phyloP scores from a whole-genome alignment of 2,329 filamentous ascomycete species.

The Diaporthe sp. region DNA sequence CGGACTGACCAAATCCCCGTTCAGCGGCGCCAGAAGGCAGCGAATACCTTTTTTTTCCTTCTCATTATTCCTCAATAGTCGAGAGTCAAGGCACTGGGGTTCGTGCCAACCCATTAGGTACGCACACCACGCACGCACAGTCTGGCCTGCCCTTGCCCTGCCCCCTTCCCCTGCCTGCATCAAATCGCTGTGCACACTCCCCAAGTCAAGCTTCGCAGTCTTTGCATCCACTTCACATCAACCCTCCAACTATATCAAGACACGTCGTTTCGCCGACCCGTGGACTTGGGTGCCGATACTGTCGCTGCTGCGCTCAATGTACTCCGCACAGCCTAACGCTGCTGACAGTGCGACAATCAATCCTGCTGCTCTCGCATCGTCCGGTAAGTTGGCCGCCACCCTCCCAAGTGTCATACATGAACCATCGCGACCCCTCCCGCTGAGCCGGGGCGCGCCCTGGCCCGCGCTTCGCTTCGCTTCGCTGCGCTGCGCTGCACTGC shows the following conservation, averaged over 20 bases:
- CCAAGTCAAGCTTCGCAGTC: conserved; percentile 47
- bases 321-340: conserved; percentile 76
- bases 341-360: conserved; percentile 92
- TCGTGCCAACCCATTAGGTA: conserved; percentile 65
- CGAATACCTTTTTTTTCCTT: conserved; percentile 40
- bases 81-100: conserved; percentile 44
- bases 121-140: conserved; percentile 56
- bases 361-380: conserved; percentile 85
- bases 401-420: conserved; percentile 39
- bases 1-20: conserved; percentile 38
- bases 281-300: conserved; percentile 51
- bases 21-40: conserved; percentile 33
- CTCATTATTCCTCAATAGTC: conserved; percentile 46
- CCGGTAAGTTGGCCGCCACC: conserved; percentile 68
- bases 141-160: conserved; percentile 44
- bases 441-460: conserved; percentile 38
- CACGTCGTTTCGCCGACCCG: conserved; percentile 69
- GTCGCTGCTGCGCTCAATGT: conserved; percentile 63
- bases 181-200: conserved; percentile 53
- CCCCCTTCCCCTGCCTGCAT: conserved; percentile 51
- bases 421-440: conserved; percentile 39
- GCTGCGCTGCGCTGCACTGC: conserved; percentile 16
- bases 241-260: conserved; percentile 71
- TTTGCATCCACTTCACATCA: conserved; percentile 47
- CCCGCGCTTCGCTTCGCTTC: conserved; percentile 31